Percentiles rank a stretch among this genome's conserved stretches.
Evolutionary conservation across 2,329 filamentous ascomycete species (phyloP).

Genomic region (Gnomoniopsis sp.): DNA sequence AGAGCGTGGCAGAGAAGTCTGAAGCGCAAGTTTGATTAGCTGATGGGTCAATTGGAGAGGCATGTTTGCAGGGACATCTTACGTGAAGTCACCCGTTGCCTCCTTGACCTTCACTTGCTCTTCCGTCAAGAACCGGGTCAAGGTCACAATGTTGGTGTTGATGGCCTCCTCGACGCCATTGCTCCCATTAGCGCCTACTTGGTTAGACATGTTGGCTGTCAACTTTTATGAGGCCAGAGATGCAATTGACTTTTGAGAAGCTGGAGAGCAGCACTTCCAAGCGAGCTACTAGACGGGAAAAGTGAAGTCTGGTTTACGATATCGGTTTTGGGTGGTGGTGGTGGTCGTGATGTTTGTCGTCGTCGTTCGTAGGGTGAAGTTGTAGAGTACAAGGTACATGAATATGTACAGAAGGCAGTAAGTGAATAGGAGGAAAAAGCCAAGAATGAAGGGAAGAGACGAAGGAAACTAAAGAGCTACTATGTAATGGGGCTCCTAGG

Average conservation of each 20-base stretch:
- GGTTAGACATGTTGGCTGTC: slow-evolving; percentile 13
- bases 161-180: slow-evolving; percentile 68
- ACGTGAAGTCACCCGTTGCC: slow-evolving; percentile 98
- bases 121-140: slow-evolving; percentile 93
- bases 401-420: neutral
- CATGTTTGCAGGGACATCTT: slow-evolving; percentile 33
- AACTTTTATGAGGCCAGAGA: neutral
- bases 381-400: neutral
- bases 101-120: slow-evolving; percentile 91
- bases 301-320: neutral
- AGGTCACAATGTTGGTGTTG: slow-evolving; percentile 93
- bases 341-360: neutral
- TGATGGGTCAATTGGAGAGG: slow-evolving; percentile 5
- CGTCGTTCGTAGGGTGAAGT: neutral
- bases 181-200: slow-evolving; percentile 32
- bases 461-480: slow-evolving; percentile 1
- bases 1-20: slow-evolving; percentile 95
- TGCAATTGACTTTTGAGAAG: neutral
- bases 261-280: neutral
- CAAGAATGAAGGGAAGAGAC: neutral
- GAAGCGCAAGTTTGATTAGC: neutral
- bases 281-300: neutral
- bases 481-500: slow-evolving; percentile 7
- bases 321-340: neutral
- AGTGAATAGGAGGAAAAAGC: neutral